Evolutionary conservation across 1,284 basidiomycete genomes (phyloP).

Genomic region (Ustilago esculenta): DNA sequence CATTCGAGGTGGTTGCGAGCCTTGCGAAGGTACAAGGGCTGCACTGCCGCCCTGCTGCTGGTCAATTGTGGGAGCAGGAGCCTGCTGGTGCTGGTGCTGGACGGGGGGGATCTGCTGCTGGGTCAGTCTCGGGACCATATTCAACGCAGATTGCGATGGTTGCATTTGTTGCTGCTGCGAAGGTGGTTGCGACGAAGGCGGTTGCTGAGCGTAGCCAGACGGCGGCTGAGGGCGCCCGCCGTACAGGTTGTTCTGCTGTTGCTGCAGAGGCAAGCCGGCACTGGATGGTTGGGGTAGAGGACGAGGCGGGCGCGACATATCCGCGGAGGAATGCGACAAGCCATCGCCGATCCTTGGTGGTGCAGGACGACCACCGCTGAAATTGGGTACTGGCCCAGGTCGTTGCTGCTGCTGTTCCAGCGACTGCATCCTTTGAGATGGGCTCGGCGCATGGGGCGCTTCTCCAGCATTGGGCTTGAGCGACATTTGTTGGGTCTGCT

Average conservation of each 20-base stretch:
- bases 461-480: conserved; percentile 25
- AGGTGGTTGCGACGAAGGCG: conserved; percentile 7
- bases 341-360: conserved; percentile 26
- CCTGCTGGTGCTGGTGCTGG: conserved; percentile 15
- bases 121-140: conserved; percentile 10
- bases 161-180: conserved; percentile 18
- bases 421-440: conserved; percentile 32
- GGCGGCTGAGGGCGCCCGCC: conserved; percentile 33
- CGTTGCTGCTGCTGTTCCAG: conserved; percentile 24
- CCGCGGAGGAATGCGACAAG: conserved; percentile 16
- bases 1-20: conserved; percentile 30
- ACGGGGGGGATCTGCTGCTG: conserved; percentile 1
- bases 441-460: conserved; percentile 3
- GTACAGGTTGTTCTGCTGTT: conserved; percentile 41
- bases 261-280: conserved; percentile 25
- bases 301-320: conserved; percentile 46
- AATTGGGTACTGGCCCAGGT: conserved; percentile 26
- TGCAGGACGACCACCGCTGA: conserved; percentile 29
- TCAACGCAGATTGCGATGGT: conserved; percentile 11
- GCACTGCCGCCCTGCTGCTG: conserved; percentile 13
- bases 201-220: conserved; percentile 13
- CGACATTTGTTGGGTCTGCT: conserved; percentile 58
- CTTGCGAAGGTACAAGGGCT: conserved; percentile 12
- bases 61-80: neutral
- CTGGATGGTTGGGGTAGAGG: conserved; percentile 42